phyloP scores from a whole-genome alignment of 1,284 basidiomycete genomes.

The Irpex rosettiformis region DNA sequence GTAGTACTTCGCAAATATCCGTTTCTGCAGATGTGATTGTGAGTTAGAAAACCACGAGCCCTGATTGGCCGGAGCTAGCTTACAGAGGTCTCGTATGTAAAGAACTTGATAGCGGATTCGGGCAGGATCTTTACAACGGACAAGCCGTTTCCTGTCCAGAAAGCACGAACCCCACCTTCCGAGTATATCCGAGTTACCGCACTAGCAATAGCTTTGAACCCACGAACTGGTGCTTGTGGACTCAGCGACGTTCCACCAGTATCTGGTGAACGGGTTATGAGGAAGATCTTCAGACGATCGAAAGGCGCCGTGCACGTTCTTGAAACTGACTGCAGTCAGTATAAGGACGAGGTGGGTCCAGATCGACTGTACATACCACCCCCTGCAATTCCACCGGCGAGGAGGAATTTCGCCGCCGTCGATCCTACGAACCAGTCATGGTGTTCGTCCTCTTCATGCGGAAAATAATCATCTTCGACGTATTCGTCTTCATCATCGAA shows the following conservation, averaged over 20 bases:
- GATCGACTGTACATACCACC: constrained; percentile 56
- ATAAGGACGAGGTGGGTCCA: constrained; percentile 1
- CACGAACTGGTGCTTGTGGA: constrained; percentile 47
- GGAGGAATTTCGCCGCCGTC: constrained; percentile 84
- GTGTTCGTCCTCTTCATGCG: constrained; percentile 54
- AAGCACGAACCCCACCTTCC: constrained; percentile 85
- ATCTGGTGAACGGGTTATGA: constrained; percentile 84
- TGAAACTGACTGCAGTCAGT: constrained; percentile 57
- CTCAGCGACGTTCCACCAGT: constrained; percentile 50
- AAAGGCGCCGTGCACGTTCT: constrained; percentile 97
- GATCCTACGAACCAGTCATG: constrained; percentile 66
- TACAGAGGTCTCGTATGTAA: constrained; percentile 90
- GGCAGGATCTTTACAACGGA: constrained; percentile 93
- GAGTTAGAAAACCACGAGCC: constrained; percentile 6
- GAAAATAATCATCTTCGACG: constrained; percentile 37
- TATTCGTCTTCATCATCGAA: constrained; percentile 38
- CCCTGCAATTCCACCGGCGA: constrained; percentile 93
- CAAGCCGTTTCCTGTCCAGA: constrained; percentile 89
- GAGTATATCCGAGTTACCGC: constrained; percentile 81
- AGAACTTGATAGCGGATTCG: constrained; percentile 98
- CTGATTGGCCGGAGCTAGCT: constrained; percentile 31
- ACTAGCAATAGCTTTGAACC: constrained; percentile 64
- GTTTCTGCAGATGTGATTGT: constrained; percentile 59
- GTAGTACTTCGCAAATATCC: constrained; percentile 88
- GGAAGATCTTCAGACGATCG: constrained; percentile 94